Percentiles rank a stretch among this genome's conserved stretches.
Evolutionary conservation across 164 flowering plant species (phyloP).

Genomic region (Vitis labrusca): DNA sequence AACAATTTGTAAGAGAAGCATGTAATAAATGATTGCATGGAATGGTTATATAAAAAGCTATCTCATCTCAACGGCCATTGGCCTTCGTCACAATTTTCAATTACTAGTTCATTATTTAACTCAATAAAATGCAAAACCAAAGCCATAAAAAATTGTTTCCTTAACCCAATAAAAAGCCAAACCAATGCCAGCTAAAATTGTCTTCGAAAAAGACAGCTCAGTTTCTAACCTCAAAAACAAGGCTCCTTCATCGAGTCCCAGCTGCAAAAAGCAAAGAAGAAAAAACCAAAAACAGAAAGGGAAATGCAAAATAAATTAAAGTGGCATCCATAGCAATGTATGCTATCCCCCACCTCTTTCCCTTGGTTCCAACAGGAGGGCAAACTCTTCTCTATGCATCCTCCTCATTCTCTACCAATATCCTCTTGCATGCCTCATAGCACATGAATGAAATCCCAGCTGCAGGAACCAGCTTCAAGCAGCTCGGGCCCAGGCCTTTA

Average conservation of each 20-base stretch:
- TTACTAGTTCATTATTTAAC: neutral
- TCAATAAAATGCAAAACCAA: neutral
- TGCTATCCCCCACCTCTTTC: neutral
- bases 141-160: neutral
- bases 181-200: neutral
- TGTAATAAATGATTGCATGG: too few species aligned
- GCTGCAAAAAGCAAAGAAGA: neutral
- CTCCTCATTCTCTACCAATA: constrained; percentile 43
- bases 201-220: neutral
- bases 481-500: constrained; percentile 54
- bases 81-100: too few species aligned
- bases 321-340: too few species aligned
- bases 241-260: constrained; percentile 1
- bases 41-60: too few species aligned
- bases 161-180: neutral
- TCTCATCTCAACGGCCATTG: too few species aligned
- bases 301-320: neutral
- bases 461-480: constrained; percentile 56
- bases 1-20: too few species aligned
- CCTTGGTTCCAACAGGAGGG: neutral
- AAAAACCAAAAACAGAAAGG: neutral
- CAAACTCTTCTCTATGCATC: constrained; percentile 20
- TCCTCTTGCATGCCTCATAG: constrained; percentile 54
- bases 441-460: constrained; percentile 64
- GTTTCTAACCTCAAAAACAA: neutral